Conservation (phyloP, 2,329 filamentous ascomycete genomes). For the Hysterium pulicare region DNA sequence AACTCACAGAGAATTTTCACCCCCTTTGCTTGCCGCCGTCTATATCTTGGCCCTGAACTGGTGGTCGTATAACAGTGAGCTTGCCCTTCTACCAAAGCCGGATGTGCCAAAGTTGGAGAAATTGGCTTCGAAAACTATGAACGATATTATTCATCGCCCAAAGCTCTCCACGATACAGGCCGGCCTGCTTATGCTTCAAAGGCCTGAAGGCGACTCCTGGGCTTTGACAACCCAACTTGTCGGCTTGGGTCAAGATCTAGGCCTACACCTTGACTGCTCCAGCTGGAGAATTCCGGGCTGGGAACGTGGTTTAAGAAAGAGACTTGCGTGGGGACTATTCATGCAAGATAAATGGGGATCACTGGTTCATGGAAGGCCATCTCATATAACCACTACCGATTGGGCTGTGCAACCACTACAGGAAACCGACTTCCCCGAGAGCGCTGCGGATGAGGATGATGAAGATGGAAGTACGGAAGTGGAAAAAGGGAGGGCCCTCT, state of each 20-base stretch:
- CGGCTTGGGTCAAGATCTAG: constrained; percentile 38
- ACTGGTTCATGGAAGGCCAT: constrained; percentile 56
- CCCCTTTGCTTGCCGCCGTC: constrained; percentile 57
- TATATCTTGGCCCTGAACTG: constrained; percentile 62
- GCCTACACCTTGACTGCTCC: constrained; percentile 54
- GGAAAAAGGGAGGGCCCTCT: constrained; percentile 39
- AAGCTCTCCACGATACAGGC: constrained; percentile 42
- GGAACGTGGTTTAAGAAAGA: constrained; percentile 60
- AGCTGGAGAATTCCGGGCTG: constrained; percentile 61
- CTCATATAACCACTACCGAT: constrained; percentile 52
- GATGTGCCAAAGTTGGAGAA: constrained; percentile 33
- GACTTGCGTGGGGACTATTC: constrained; percentile 62
- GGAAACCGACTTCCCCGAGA: constrained; percentile 44
- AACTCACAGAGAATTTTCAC: constrained; percentile 57
- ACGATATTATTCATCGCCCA: constrained; percentile 36
- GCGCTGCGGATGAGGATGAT: constrained; percentile 29
- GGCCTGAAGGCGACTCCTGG: constrained; percentile 32
- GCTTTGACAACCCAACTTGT: constrained; percentile 35
- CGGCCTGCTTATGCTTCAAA: constrained; percentile 36
- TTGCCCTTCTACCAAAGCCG: constrained; percentile 46
- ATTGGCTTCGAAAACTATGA: constrained; percentile 36
- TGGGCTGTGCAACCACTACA: constrained; percentile 53
- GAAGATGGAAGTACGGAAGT: constrained; percentile 34
- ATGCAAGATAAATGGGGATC: constrained; percentile 65
- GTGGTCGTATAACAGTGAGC: constrained; percentile 56